These are phyloP conservation scores for Botryosphaeria dothidea DNA, from an alignment of 2,329 filamentous ascomycete genomes.

Conservation along the genomic window DNA sequence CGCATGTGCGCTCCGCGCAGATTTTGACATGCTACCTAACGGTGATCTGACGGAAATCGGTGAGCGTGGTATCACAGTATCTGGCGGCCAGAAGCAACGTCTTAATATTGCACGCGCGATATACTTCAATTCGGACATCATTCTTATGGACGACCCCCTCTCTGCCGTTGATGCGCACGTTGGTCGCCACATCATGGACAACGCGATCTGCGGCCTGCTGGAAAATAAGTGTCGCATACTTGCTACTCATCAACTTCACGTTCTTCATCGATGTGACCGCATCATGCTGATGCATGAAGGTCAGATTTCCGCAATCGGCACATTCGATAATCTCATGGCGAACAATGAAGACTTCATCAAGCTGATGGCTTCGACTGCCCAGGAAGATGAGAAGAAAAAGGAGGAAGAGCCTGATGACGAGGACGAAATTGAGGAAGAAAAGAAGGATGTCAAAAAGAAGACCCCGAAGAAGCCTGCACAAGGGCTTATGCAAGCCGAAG, in stretches of 20 bases:
- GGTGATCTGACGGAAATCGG: conserved; percentile 92
- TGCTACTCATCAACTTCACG: conserved; percentile 93
- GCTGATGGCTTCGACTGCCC: conserved; percentile 78
- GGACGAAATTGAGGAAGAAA: conserved; percentile 58
- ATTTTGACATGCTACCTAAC: conserved; percentile 90
- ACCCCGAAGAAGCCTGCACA: conserved; percentile 48
- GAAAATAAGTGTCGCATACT: conserved; percentile 88
- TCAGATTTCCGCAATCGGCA: conserved; percentile 80
- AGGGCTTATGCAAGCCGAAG: conserved; percentile 72
- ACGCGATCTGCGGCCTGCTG: conserved; percentile 86
- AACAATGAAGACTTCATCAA: conserved; percentile 76
- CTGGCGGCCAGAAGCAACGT: conserved; percentile 91
- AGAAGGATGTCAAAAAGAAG: conserved; percentile 53
- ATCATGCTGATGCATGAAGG: conserved; percentile 94
- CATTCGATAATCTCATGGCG: conserved; percentile 83
- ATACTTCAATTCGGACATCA: conserved; percentile 64
- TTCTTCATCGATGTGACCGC: conserved; percentile 84
- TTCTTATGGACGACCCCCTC: conserved; percentile 65
- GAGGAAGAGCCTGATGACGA: conserved; percentile 53
- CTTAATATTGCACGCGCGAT: conserved; percentile 86
- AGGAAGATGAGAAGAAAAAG: conserved; percentile 54
- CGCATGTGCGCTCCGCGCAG: conserved; percentile 80
- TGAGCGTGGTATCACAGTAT: conserved; percentile 92
- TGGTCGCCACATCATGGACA: conserved; percentile 78
- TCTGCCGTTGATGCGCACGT: conserved; percentile 62